phyloP scores from a whole-genome alignment of 2,329 filamentous ascomycete genomes.

The Claviceps quebecensis region DNA sequence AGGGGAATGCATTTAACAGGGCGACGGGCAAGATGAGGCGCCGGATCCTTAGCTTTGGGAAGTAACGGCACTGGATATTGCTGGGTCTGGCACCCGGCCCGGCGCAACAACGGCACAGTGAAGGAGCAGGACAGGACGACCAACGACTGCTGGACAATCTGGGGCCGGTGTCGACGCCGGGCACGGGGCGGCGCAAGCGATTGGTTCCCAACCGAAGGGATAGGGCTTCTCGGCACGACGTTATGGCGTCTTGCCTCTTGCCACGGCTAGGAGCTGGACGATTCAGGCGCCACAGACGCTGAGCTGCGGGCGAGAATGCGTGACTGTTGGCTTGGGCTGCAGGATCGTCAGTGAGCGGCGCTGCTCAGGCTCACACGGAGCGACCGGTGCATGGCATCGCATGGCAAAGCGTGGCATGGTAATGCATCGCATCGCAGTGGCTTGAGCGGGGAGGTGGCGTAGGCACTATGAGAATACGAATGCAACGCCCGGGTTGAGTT shows the following conservation, averaged over 20 bases:
- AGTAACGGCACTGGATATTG: neutral
- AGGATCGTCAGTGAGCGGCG: neutral
- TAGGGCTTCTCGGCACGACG: neutral
- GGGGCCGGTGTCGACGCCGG: neutral
- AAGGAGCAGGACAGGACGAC: neutral
- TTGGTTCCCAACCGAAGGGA: neutral
- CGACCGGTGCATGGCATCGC: neutral
- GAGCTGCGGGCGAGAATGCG: too few species aligned
- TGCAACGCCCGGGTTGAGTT: neutral
- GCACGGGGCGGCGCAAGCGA: neutral
- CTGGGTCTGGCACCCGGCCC: neutral
- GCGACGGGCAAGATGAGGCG: neutral
- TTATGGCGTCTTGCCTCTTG: neutral
- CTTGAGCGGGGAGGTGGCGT: neutral
- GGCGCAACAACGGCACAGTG: slow-evolving; percentile 2
- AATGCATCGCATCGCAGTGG: neutral
- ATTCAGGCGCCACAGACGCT: slow-evolving; percentile 2
- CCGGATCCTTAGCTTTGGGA: neutral
- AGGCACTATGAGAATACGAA: neutral
- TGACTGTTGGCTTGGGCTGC: neutral
- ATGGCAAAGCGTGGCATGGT: neutral
- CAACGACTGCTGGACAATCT: neutral
- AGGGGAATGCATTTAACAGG: slow-evolving; percentile 2
- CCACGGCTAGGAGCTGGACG: neutral
- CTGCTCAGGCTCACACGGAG: neutral